Evolutionary conservation across 2,329 filamentous ascomycete genomes (phyloP).

Genomic region (Phialocephala subalpina): DNA sequence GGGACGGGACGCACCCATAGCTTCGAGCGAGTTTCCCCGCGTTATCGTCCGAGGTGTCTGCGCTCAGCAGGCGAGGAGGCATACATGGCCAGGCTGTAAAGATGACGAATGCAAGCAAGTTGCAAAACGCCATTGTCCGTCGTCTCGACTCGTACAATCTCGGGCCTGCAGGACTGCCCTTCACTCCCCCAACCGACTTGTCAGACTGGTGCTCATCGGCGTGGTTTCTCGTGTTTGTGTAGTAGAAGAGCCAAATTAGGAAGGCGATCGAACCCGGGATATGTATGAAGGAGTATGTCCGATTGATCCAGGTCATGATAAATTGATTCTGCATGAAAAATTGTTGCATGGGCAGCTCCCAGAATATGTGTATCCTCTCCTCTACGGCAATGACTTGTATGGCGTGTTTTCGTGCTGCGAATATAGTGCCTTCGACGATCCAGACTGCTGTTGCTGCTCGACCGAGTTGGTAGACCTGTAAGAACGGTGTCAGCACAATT

Average conservation of each 20-base stretch:
- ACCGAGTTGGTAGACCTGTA: slow-evolving; percentile 77
- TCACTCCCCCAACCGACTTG: slow-evolving; percentile 45
- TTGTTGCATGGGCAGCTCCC: slow-evolving; percentile 60
- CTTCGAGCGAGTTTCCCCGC: slow-evolving; percentile 66
- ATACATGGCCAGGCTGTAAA: slow-evolving; percentile 68
- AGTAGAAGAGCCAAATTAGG: slow-evolving; percentile 71
- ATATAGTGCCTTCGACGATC: slow-evolving; percentile 71
- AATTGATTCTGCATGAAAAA: slow-evolving; percentile 61
- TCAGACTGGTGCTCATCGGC: slow-evolving; percentile 49
- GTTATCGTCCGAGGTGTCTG: slow-evolving; percentile 59
- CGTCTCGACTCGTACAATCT: slow-evolving; percentile 62
- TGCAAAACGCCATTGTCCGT: slow-evolving; percentile 65
- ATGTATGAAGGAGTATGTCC: slow-evolving; percentile 79
- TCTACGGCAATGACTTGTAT: slow-evolving; percentile 74
- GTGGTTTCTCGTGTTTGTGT: slow-evolving; percentile 69
- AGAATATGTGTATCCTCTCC: slow-evolving; percentile 65
- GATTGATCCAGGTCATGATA: slow-evolving; percentile 74
- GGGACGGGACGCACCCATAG: slow-evolving; percentile 46
- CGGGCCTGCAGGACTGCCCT: slow-evolving; percentile 54
- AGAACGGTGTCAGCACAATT: slow-evolving; percentile 1
- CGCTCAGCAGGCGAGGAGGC: slow-evolving; percentile 64
- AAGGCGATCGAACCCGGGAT: slow-evolving; percentile 80
- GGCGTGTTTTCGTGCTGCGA: slow-evolving; percentile 62
- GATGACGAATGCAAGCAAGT: slow-evolving; percentile 64
- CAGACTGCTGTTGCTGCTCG: slow-evolving; percentile 76